These are phyloP conservation scores for Nakazawaea wyomingensis DNA, from an alignment of 805 yeast species.

Conservation along the genomic window DNA sequence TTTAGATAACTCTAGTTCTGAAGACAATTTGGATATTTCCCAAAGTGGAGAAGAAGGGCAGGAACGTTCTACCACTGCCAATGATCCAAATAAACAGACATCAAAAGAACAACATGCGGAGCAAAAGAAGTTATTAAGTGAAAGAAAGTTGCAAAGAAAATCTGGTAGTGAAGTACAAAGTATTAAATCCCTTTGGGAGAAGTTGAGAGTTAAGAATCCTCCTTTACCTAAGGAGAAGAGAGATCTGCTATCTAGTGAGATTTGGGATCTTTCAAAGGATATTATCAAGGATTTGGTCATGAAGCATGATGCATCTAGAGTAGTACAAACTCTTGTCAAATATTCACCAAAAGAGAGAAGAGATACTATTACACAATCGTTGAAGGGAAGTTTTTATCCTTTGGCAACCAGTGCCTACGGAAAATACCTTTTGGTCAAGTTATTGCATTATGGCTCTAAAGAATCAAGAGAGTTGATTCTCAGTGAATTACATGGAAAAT, in stretches of 20 bases:
- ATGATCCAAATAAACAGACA: constrained; percentile 34
- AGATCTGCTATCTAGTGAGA: constrained; percentile 72
- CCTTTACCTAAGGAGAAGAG: constrained; percentile 73
- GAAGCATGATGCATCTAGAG: constrained; percentile 95
- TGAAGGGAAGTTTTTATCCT: constrained; percentile 72
- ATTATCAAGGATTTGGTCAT: constrained; percentile 78
- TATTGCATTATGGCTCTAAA: constrained; percentile 88
- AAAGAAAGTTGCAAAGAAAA: constrained; percentile 82
- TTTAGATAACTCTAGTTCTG: constrained; percentile 14
- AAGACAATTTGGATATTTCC: constrained; percentile 21
- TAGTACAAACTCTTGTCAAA: constrained; percentile 89
- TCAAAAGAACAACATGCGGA: constrained; percentile 74
- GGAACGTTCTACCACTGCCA: constrained; percentile 24
- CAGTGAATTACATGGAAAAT: constrained; percentile 83
- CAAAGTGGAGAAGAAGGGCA: constrained; percentile 24
- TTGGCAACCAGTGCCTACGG: constrained; percentile 93
- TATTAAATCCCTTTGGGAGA: constrained; percentile 88
- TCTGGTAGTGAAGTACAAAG: constrained; percentile 82
- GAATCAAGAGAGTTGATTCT: constrained; percentile 70
- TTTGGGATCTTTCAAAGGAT: constrained; percentile 78
- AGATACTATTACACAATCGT: constrained; percentile 56
- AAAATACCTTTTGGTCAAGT: constrained; percentile 81
- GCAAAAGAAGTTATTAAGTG: constrained; percentile 70
- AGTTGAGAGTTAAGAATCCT: constrained; percentile 78
- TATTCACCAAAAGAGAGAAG: constrained; percentile 78